A percentile compares a stretch with the other conserved stretches of the same genome.
phyloP scores from a whole-genome alignment of 768 basidiomycete species.

The Pleurotus platypus region DNA sequence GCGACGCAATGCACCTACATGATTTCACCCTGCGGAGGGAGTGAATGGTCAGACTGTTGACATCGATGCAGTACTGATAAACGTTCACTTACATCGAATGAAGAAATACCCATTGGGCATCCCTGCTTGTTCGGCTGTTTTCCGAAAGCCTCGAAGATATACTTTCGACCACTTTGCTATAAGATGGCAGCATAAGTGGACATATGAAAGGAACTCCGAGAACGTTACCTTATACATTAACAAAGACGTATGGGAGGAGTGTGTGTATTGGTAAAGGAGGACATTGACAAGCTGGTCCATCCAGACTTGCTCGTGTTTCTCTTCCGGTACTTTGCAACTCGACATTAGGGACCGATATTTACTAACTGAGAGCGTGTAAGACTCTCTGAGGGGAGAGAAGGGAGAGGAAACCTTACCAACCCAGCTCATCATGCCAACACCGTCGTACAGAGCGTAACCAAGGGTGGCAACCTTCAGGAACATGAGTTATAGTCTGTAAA shows the following conservation, averaged over 20 bases:
- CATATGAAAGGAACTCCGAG: not conserved
- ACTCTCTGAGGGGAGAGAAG: not conserved
- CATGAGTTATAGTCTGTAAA: too few relatives aligned
- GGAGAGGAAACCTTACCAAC: not conserved
- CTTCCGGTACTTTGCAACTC: not conserved
- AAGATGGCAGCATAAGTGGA: not conserved
- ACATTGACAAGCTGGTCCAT: conserved; percentile 5
- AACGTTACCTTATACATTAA: conserved; percentile 3
- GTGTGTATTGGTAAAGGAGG: conserved; percentile 4
- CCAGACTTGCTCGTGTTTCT: conserved; percentile 5
- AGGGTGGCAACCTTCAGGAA: not conserved
- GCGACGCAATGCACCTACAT: not conserved
- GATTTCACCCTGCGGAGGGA: not conserved
- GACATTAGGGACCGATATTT: conserved; percentile 1
- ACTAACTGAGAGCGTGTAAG: not conserved
- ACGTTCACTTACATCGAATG: not conserved
- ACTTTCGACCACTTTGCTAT: conserved; percentile 3
- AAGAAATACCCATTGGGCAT: conserved; percentile 4
- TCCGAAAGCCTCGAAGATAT: not conserved
- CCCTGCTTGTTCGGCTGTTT: not conserved
- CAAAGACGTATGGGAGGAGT: conserved; percentile 4
- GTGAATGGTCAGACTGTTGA: too few relatives aligned
- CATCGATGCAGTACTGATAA: not conserved
- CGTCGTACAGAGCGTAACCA: conserved; percentile 3
- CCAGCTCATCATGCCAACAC: conserved; percentile 3